phyloP scores from a whole-genome alignment of 108 stramenopile genomes.

The Schizochytrium sp. region DNA sequence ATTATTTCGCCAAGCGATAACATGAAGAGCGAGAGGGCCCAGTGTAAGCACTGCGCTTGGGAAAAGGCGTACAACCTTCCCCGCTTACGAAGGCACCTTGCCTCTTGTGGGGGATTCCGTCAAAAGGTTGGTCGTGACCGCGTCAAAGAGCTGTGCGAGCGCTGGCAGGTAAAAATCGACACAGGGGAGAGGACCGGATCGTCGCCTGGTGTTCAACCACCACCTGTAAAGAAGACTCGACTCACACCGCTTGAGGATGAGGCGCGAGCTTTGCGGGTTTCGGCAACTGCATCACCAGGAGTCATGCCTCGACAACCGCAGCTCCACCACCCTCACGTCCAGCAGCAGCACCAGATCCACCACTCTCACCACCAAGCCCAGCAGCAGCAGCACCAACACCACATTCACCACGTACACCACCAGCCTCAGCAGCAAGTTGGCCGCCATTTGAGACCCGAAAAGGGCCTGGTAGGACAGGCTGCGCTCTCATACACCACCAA shows the following conservation, averaged over 20 bases:
- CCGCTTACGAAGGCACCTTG: not conserved
- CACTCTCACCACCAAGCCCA: too few relatives aligned
- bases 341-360: too few relatives aligned
- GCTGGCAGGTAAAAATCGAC: not conserved
- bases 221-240: not conserved
- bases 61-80: conserved; percentile 39
- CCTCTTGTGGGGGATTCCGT: not conserved
- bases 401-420: too few relatives aligned
- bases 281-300: too few relatives aligned
- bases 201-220: not conserved
- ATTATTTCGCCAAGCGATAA: not conserved
- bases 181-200: not conserved
- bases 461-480: not conserved
- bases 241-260: not conserved
- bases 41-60: conserved; percentile 5
- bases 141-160: not conserved
- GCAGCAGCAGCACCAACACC: too few relatives aligned
- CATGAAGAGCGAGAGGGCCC: conserved; percentile 24
- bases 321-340: too few relatives aligned
- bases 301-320: too few relatives aligned
- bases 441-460: not conserved
- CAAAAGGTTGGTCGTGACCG: not conserved
- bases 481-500: not conserved
- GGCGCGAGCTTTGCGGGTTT: too few relatives aligned
- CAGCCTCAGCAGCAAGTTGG: not conserved